These are phyloP conservation scores for Teratosphaeriaceae sp. DNA, from an alignment of 2,329 filamentous ascomycete species.

Conservation along the genomic window DNA sequence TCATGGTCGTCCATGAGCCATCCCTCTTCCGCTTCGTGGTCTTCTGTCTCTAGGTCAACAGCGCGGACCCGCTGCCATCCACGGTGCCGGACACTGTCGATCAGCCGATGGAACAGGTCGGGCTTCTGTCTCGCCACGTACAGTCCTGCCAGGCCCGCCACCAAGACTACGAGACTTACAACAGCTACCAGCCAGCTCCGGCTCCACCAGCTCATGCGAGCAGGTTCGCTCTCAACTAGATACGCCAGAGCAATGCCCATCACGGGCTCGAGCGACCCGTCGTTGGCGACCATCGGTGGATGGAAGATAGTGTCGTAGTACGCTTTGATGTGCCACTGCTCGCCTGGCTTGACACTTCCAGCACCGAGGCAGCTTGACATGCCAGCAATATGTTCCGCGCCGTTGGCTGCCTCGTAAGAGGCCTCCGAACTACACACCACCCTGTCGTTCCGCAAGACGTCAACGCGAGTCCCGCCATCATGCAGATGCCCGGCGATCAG, in stretches of 20 bases:
- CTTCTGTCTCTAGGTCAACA: not conserved
- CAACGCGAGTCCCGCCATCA: not conserved
- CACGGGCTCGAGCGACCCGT: not conserved
- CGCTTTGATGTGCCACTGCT: not conserved
- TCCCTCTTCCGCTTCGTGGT: not conserved
- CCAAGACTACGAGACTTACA: not conserved
- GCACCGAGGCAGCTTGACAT: not conserved
- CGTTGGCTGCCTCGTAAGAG: not conserved
- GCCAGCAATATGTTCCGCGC: not conserved
- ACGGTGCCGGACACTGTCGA: not conserved
- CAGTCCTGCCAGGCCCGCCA: not conserved
- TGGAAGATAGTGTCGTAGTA: not conserved
- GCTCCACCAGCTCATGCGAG: not conserved
- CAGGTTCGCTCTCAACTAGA: not conserved
- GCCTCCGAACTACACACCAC: not conserved
- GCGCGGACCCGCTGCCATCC: not conserved
- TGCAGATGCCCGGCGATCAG: conserved; percentile 1
- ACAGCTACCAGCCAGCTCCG: not conserved
- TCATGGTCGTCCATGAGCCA: not conserved
- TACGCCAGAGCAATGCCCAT: not conserved
- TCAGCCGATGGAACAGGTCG: not conserved
- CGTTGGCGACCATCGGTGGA: not conserved
- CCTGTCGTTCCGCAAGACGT: not conserved
- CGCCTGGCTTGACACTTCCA: not conserved
- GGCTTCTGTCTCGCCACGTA: not conserved